Percentiles rank a stretch among this genome's conserved stretches.
Conservation (phyloP, 495 filamentous ascomycete genomes). For the Talaromyces adpressus region DNA sequence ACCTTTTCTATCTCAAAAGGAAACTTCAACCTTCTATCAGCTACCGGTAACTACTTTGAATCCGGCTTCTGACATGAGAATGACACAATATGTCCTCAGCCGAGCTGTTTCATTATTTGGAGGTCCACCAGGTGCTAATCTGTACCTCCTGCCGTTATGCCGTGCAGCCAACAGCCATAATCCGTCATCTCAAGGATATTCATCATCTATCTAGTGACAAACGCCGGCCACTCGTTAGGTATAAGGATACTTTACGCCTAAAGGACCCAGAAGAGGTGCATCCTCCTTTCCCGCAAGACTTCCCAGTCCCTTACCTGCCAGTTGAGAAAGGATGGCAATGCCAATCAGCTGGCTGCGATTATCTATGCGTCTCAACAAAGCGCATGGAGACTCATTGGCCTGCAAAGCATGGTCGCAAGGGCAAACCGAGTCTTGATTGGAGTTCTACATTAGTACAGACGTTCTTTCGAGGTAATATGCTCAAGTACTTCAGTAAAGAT, state of each 20-base stretch:
- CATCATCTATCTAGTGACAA: slow-evolving; percentile 21
- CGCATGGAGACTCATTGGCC: slow-evolving; percentile 27
- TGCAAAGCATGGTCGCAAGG: slow-evolving; percentile 13
- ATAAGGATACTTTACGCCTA: slow-evolving; percentile 15
- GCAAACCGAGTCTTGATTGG: slow-evolving; percentile 10
- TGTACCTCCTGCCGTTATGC: slow-evolving; percentile 26
- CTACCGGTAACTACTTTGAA: background rate
- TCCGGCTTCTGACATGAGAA: background rate
- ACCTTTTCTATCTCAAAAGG: no score
- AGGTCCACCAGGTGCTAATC: slow-evolving; percentile 20
- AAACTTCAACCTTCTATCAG: no score
- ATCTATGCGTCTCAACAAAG: slow-evolving; percentile 23
- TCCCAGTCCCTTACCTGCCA: slow-evolving; percentile 23
- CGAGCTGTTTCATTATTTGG: slow-evolving; percentile 17
- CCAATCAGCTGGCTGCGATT: slow-evolving; percentile 12
- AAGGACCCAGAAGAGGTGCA: slow-evolving; percentile 15
- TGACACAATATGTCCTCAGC: background rate
- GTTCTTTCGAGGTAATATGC: slow-evolving; percentile 21
- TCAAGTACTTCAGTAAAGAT: slow-evolving; percentile 8
- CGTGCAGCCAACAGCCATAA: slow-evolving; percentile 25
- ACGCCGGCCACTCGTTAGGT: slow-evolving; percentile 19
- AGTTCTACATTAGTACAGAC: slow-evolving; percentile 16
- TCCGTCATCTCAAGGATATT: slow-evolving; percentile 32
- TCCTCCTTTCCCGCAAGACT: slow-evolving; percentile 13
- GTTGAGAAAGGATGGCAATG: slow-evolving; percentile 23